Evolutionary conservation across 805 yeast genomes (phyloP), one percentile per base, ranked within the genome.

Genomic region (Millerozyma acaciae): DNA sequence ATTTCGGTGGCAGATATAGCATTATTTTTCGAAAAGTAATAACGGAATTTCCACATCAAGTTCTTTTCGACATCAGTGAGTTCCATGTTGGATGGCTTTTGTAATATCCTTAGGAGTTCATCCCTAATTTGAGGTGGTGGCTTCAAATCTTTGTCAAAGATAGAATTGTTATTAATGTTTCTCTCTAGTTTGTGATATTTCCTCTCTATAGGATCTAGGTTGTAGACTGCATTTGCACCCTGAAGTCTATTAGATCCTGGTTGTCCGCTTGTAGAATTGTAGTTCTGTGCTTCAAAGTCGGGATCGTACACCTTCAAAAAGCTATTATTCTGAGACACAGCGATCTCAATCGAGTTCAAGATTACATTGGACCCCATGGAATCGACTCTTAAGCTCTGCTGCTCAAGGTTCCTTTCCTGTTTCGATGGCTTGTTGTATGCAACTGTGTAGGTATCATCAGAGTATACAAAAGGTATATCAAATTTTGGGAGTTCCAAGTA

Each of bases 21-120:
- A 27, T 49, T 48, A 39, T 60, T 62, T 38, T 56, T 63, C 34
- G 68, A 58, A 40, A 64, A 65, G 55, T 80, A 89, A 59, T 84
- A 93, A 34, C 97, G 63, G 57, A 83, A 90, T 55, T 84, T 85
- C 97, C 97, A 90, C 7, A 90, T 71, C 49, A 87, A 59, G 43
- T 87, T 86, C 62, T 84, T 86, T 45, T 90, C 96, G 50, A 81
- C 79, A 32, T 84, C 89, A 5, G 81, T 73, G 29, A 93, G 65
- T 44, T 79, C 84, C 33, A 84, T 84, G 27, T 86, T 90, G 4
- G 96, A 88, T 3, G 96, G 89, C 49, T 80, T 85, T 16, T 68
- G 66, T 33, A 90, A 64, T 4, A 89, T 85, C 28, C 64, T 68
- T 37, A 75, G 69, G 34, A 90, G 68, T 43, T 84, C 84, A 40